Conservation (phyloP, 345 rosid genomes). For the Gossypium stocksii region DNA sequence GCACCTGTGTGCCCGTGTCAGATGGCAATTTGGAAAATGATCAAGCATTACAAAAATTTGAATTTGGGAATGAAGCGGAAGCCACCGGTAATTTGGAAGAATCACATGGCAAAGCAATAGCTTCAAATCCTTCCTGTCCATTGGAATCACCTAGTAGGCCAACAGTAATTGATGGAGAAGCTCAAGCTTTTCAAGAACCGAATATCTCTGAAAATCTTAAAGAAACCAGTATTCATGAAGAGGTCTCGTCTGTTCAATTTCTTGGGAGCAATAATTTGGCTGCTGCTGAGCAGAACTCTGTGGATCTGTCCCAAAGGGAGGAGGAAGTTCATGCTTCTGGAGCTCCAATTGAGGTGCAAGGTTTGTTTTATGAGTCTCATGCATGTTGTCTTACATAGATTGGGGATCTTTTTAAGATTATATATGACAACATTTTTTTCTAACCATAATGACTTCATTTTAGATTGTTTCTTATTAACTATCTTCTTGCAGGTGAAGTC, state of each 20-base stretch:
- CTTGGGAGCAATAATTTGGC: slow-evolving; percentile 15
- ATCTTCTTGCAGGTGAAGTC: slow-evolving; percentile 29
- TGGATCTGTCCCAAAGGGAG: slow-evolving; percentile 21
- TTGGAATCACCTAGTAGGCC: slow-evolving; percentile 30
- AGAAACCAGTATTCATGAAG: slow-evolving; percentile 20
- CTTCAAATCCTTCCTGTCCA: slow-evolving; percentile 26
- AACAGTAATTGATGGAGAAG: slow-evolving; percentile 31
- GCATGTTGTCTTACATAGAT: slow-evolving; percentile 5
- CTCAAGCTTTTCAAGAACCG: slow-evolving; percentile 28
- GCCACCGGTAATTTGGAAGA: slow-evolving; percentile 21
- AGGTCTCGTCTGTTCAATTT: slow-evolving; percentile 14
- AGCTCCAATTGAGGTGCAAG: slow-evolving; percentile 39
- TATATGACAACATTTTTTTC: not conserved
- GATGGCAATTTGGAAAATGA: slow-evolving; percentile 24
- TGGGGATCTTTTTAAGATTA: not conserved
- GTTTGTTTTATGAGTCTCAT: slow-evolving; percentile 32
- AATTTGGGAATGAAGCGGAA: slow-evolving; percentile 20
- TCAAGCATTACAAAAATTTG: slow-evolving; percentile 27
- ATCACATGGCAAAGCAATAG: slow-evolving; percentile 17
- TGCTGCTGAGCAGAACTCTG: slow-evolving; percentile 18
- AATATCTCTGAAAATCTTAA: slow-evolving; percentile 25
- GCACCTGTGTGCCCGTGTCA: slow-evolving; percentile 17
- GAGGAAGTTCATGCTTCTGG: slow-evolving; percentile 22
- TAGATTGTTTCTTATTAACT: slow-evolving; percentile 1
- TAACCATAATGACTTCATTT: not conserved